Base-by-base conservation (phyloP, 1,139 yeast species). In the Chernovozyma sophiae-reginae region DNA sequence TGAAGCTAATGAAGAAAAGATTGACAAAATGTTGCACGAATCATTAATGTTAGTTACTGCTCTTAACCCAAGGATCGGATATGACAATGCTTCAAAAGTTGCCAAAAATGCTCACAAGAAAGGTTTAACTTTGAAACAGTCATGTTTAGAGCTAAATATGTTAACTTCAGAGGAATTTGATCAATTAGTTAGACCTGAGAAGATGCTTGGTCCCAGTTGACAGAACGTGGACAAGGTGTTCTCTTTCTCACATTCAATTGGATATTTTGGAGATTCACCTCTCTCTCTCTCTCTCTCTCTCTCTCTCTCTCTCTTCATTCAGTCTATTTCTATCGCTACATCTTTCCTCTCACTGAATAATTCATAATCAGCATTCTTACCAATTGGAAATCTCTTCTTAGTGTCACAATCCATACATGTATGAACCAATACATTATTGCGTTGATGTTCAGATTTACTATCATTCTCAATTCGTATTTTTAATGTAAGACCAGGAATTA, bases 71-170 rank as follows among this genome's bases (percentile, higher is more conserved):
- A 86, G 87, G 77, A 89, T 89, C 53, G 97, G 97, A 52, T 89
- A 89, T 68, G 97, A 89, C 56, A 74, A 79, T 48, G 96, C 96
- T 38, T 86, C 96, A 42, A 86, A 86, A 77, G 89, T 85, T 37
- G 97, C 97, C 50, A 89, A 89, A 76, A 85, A 87, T 56, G 97
- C 97, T 31, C 96, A 87, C 77, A 82, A 86, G 72, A 86, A 87
- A 74, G 95, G 96, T 25, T 73, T 86, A 55, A 89, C 96, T 33
- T 76, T 89, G 65, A 87, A 87, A 71, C 83, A 86, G 62, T 79
- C 92, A 43, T 94, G 95, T 43, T 69, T 87, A 53, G 95, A 87
- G 63, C 77, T 89, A 55, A 82, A 83, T 38, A 86, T 81, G 42
- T 72, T 89, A 55, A 74, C 79, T 38, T 77, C 74, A 43, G 83